These are phyloP conservation scores for Fusarium sp. DNA, from an alignment of 2,329 filamentous ascomycete genomes.

Conservation along the genomic window DNA sequence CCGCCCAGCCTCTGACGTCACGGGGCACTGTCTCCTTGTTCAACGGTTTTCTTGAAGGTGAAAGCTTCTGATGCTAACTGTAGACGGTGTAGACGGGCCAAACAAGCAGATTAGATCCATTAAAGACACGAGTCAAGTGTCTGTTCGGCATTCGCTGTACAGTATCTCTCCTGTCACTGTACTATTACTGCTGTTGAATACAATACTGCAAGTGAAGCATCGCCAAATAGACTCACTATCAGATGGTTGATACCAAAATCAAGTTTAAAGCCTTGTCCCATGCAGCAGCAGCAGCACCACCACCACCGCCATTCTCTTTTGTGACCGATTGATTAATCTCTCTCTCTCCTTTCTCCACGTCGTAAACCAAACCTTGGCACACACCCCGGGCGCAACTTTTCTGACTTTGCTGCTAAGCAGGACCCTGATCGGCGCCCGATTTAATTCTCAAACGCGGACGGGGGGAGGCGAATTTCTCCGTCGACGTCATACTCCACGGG, in stretches of 20 bases:
- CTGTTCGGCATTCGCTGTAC: background rate
- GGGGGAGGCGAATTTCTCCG: constrained; percentile 31
- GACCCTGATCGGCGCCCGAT: constrained; percentile 35
- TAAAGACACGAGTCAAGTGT: background rate
- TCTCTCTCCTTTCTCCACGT: constrained; percentile 21
- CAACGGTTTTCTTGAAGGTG: constrained; percentile 13
- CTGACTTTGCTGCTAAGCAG: constrained; percentile 28
- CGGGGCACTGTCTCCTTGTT: background rate
- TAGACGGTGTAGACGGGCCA: background rate
- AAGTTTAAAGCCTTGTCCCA: background rate
- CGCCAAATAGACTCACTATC: background rate
- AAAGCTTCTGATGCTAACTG: background rate
- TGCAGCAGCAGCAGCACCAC: background rate
- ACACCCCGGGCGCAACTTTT: background rate
- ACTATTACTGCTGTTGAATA: background rate
- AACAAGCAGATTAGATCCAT: background rate
- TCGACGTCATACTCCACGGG: constrained; percentile 37
- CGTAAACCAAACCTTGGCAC: background rate
- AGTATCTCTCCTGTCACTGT: background rate
- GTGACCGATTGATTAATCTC: constrained; percentile 18
- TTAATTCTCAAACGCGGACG: constrained; percentile 28
- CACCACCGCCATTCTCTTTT: background rate
- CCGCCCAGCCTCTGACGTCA: constrained; percentile 47
- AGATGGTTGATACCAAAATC: background rate
- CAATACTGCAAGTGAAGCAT: background rate